Evolutionary conservation across 2,329 filamentous ascomycete genomes (phyloP).

Genomic region (Capronia americana): DNA sequence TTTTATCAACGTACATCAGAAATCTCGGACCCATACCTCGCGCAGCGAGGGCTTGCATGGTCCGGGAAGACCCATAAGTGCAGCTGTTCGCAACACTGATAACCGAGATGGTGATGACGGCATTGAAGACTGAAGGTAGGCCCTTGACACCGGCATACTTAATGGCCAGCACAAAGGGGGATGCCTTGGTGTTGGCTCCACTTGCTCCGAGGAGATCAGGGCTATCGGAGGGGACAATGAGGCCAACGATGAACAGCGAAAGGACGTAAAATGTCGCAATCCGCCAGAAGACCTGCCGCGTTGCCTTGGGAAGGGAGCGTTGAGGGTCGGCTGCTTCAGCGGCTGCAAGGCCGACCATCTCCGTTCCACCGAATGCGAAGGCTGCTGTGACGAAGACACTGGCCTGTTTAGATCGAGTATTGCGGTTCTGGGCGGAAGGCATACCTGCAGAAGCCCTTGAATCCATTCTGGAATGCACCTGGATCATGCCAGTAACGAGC

Average conservation of each 20-base stretch:
- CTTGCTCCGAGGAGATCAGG: slow-evolving; percentile 62
- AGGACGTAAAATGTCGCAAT: slow-evolving; percentile 90
- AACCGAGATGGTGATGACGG: slow-evolving; percentile 87
- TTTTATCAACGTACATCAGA: slow-evolving; percentile 50
- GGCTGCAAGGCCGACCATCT: slow-evolving; percentile 66
- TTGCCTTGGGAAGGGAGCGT: slow-evolving; percentile 79
- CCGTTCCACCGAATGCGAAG: slow-evolving; percentile 68
- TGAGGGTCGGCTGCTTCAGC: slow-evolving; percentile 64
- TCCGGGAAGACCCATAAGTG: slow-evolving; percentile 89
- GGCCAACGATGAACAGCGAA: slow-evolving; percentile 77
- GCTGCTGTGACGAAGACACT: slow-evolving; percentile 68
- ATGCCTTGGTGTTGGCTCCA: slow-evolving; percentile 71
- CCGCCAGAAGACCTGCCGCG: slow-evolving; percentile 92
- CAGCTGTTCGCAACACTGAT: slow-evolving; percentile 90
- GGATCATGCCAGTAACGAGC: slow-evolving; percentile 44
- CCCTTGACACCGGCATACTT: slow-evolving; percentile 79
- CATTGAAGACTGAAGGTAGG: slow-evolving; percentile 88
- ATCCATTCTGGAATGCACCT: slow-evolving; percentile 55
- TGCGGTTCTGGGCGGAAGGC: neutral
- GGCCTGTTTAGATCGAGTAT: slow-evolving; percentile 39
- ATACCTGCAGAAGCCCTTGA: slow-evolving; percentile 7
- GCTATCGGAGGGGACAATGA: slow-evolving; percentile 68
- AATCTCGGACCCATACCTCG: slow-evolving; percentile 64
- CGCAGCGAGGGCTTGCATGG: slow-evolving; percentile 78
- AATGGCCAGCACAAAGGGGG: slow-evolving; percentile 93